Evolutionary conservation across 2,329 filamentous ascomycete species (phyloP), one percentile per base, ranked within the genome.

Genomic region (Coniochaeta sp.): DNA sequence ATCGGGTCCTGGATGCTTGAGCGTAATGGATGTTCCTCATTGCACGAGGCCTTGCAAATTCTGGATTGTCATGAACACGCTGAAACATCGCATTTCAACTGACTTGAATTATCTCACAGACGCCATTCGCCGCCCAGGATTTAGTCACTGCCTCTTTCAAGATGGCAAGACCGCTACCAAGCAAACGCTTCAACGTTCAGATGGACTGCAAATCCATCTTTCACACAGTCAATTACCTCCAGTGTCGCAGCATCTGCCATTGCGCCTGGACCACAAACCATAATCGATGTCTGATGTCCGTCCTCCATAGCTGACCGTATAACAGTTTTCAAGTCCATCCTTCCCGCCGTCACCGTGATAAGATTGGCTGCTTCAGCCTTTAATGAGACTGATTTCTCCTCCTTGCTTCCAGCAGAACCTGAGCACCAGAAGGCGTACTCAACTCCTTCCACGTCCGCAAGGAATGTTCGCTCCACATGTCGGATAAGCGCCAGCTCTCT

Each of bases 181-280:
- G 65, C 64, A 38, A 66, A 69, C 5, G 66, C 67, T 43, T 69
- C 68, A 58, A 68, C 68, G 19, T 67, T 36, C 28, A 69, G 36
- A 33, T 64, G 40, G 7, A 60, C 54, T 5, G 44, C 40, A n/a
- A 47, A 61, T 22, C 68, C 60, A 55, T 67, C 63, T 61, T 63
- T 62, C 31, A 67, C 59, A 62, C 65, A 63, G 44, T 43, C n/a
- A 3, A 66, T 60, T 24, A 67, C 63, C 56, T 66, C 59, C n/a
- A 31, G 62, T 44, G 66, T 60, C 2, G 65, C 67, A 31, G 69
- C 69, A 28, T 70, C 69, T 0, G 67, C 67, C 68, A 70, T 70
- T 4, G 59, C 62, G 8, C 62, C 64, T 1, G 69, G 68, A 0
- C 68, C 69, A 26, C 69, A 70, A 1, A 68, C 65, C 1, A 70